Evolutionary conservation across 352 stramenopile genomes (phyloP).

Genomic region (Stephanocyclus meneghinianus): DNA sequence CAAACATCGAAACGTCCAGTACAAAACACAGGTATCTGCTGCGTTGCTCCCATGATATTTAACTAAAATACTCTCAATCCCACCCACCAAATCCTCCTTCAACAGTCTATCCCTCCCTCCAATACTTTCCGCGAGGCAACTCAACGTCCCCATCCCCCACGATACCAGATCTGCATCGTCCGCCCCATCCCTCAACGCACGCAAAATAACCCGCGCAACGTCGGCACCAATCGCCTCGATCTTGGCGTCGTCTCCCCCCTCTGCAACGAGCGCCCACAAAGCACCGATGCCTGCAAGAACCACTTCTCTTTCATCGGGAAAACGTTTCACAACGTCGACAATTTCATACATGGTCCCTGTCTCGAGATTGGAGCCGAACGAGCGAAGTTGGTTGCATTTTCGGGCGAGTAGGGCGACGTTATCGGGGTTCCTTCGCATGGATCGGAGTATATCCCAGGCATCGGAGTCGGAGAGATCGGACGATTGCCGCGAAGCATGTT

Average conservation of each 20-base stretch:
- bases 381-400: slow-evolving; percentile 47
- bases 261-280: slow-evolving; percentile 39
- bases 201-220: slow-evolving; percentile 32
- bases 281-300: slow-evolving; percentile 29
- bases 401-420: slow-evolving; percentile 23
- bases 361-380: slow-evolving; percentile 29
- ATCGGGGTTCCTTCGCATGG: slow-evolving; percentile 24
- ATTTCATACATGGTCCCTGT: slow-evolving; percentile 41
- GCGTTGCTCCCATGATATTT: slow-evolving; percentile 3
- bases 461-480: neutral
- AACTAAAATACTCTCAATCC: slow-evolving; percentile 29
- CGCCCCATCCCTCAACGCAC: slow-evolving; percentile 20
- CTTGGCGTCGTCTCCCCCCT: slow-evolving; percentile 31
- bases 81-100: slow-evolving; percentile 29
- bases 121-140: slow-evolving; percentile 29
- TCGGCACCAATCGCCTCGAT: slow-evolving; percentile 43
- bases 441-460: slow-evolving; percentile 35
- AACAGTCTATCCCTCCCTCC: slow-evolving; percentile 32
- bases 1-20: slow-evolving; percentile 57
- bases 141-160: slow-evolving; percentile 46
- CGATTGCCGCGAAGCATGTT: neutral
- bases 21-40: slow-evolving; percentile 21
- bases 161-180: slow-evolving; percentile 39
- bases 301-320: slow-evolving; percentile 29
- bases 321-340: slow-evolving; percentile 45